These are phyloP conservation scores for Phylloporus sp. DNA, from an alignment of 768 basidiomycete genomes.

Conservation along the genomic window DNA sequence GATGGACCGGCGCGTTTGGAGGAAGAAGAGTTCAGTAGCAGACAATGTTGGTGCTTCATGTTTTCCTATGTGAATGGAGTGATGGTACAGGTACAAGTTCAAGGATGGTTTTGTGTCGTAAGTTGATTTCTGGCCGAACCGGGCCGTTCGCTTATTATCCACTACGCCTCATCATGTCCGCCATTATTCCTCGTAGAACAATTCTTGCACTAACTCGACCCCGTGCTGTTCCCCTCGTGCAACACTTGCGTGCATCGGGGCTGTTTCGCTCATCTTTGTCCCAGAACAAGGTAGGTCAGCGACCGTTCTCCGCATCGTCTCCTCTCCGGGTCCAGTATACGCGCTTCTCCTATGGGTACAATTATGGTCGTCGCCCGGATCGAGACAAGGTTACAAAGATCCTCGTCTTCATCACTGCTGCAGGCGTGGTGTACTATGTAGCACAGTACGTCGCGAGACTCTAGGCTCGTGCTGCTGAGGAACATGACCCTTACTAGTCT, in stretches of 20 bases:
- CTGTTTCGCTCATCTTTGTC: neutral
- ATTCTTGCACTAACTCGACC: neutral
- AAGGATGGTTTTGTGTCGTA: slow-evolving; percentile 15
- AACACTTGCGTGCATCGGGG: neutral
- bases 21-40: neutral
- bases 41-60: slow-evolving; percentile 13
- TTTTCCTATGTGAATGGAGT: slow-evolving; percentile 2
- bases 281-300: slow-evolving; percentile 2
- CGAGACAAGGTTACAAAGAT: slow-evolving; percentile 11
- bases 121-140: slow-evolving; percentile 22
- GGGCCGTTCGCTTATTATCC: slow-evolving; percentile 20
- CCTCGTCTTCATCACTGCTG: slow-evolving; percentile 14
- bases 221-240: neutral
- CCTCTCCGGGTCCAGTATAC: slow-evolving; percentile 22
- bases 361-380: slow-evolving; percentile 7
- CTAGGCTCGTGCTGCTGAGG: neutral
- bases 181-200: neutral
- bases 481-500: slow-evolving; percentile 42
- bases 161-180: slow-evolving; percentile 9
- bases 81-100: slow-evolving; percentile 24
- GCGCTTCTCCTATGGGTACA: slow-evolving; percentile 20
- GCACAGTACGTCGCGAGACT: slow-evolving; percentile 22
- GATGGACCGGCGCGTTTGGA: slow-evolving; percentile 5
- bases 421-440: slow-evolving; percentile 25
- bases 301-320: slow-evolving; percentile 20